Conservation (phyloP, 164 flowering plant species). For the Vitis riparia region DNA sequence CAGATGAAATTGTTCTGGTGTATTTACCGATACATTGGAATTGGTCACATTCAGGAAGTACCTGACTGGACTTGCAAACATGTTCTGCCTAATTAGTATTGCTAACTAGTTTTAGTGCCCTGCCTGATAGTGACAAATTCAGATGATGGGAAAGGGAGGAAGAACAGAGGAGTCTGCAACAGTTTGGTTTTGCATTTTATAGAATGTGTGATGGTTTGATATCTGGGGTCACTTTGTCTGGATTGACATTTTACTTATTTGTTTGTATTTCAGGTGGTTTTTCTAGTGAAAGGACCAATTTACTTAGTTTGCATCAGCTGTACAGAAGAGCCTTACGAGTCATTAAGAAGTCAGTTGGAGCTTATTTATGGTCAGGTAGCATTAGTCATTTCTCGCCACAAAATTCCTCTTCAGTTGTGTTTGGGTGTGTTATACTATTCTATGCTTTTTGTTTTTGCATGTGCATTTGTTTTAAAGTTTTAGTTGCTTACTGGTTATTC, state of each 20-base stretch:
- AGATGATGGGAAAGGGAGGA: not conserved
- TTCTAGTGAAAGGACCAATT: constrained; percentile 94
- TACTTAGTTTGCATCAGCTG: constrained; percentile 98
- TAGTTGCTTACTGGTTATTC: not conserved
- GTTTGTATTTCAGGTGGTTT: constrained; percentile 66
- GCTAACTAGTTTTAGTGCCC: too few species aligned
- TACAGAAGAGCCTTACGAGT: constrained; percentile 92
- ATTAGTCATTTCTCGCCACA: not conserved
- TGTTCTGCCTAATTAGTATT: too few species aligned
- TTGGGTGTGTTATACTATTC: not conserved
- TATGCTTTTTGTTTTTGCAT: not conserved
- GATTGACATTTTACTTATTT: not conserved
- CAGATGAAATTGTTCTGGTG: not conserved
- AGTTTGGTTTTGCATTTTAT: not conserved
- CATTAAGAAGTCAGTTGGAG: constrained; percentile 82
- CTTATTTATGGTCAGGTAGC: constrained; percentile 95
- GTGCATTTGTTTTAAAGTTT: not conserved
- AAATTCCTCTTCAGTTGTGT: not conserved
- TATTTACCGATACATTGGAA: not conserved
- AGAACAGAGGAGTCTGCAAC: not conserved
- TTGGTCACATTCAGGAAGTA: not conserved
- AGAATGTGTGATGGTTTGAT: not conserved
- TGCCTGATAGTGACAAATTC: not conserved
- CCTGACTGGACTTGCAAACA: not conserved
- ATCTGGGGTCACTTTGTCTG: constrained; percentile 1